Percentiles rank a stretch among this genome's conserved stretches.
phyloP scores from a whole-genome alignment of 192 early-diverging fungal genomes.

The Gryganskiella cystojenkinii region DNA sequence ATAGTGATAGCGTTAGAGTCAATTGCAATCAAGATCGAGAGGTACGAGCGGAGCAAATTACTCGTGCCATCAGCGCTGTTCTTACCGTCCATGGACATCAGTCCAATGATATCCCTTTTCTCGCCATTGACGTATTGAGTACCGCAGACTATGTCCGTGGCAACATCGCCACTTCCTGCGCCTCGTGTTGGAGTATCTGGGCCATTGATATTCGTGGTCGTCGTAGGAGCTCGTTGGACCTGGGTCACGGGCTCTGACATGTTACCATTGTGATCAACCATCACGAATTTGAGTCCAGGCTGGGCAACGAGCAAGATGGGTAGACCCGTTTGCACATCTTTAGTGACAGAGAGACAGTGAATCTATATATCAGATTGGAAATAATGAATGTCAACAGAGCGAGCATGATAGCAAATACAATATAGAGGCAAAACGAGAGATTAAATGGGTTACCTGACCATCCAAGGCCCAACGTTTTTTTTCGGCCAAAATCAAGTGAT shows the following conservation, averaged over 20 bases:
- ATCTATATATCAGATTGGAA: constrained; percentile 50
- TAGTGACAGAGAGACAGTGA: constrained; percentile 57
- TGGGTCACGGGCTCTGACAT: constrained; percentile 45
- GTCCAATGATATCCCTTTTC: constrained; percentile 57
- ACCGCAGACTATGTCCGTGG: constrained; percentile 61
- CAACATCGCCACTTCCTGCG: constrained; percentile 39
- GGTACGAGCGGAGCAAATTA: neutral
- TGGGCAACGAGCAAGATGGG: constrained; percentile 65
- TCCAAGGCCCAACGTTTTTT: constrained; percentile 67
- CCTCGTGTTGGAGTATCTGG: constrained; percentile 14
- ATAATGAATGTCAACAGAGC: neutral
- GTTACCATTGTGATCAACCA: constrained; percentile 35
- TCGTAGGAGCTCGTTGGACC: constrained; percentile 13
- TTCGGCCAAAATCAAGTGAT: constrained; percentile 33
- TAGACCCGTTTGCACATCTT: constrained; percentile 49
- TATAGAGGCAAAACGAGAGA: neutral
- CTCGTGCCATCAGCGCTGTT: neutral
- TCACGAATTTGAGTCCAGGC: constrained; percentile 56
- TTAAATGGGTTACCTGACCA: constrained; percentile 55
- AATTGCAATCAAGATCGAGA: neutral
- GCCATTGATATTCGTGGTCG: constrained; percentile 10
- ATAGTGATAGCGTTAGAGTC: neutral
- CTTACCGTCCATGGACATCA: constrained; percentile 69
- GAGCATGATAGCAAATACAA: neutral
- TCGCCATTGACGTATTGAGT: constrained; percentile 38